These are phyloP conservation scores for Botryotinia narcissicola DNA, from an alignment of 2,329 filamentous ascomycete genomes.

Conservation along the genomic window DNA sequence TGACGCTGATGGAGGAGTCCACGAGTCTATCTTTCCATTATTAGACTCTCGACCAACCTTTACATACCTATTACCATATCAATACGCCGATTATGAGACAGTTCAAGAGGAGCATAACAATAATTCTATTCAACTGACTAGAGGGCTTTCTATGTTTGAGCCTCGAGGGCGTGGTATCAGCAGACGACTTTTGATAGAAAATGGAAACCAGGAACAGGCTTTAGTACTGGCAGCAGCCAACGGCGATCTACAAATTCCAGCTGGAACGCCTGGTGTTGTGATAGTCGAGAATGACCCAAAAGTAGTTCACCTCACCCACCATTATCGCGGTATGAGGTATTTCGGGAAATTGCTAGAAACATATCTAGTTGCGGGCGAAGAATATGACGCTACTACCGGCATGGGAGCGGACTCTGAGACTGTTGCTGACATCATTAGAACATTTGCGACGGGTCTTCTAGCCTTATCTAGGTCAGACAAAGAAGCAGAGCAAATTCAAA, in stretches of 20 bases:
- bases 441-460: conserved; percentile 69
- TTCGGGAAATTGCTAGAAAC: conserved; percentile 74
- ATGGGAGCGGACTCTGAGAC: conserved; percentile 54
- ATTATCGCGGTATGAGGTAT: conserved; percentile 76
- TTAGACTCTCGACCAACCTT: conserved; percentile 68
- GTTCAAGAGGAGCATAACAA: conserved; percentile 83
- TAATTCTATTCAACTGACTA: conserved; percentile 69
- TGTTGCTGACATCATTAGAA: conserved; percentile 68
- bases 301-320: conserved; percentile 70
- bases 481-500: conserved; percentile 43
- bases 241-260: conserved; percentile 59
- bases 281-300: conserved; percentile 75
- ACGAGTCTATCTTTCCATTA: conserved; percentile 47
- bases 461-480: conserved; percentile 32
- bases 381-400: conserved; percentile 45
- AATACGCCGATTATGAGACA: conserved; percentile 73
- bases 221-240: conserved; percentile 36
- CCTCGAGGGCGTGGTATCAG: conserved; percentile 34
- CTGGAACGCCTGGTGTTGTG: conserved; percentile 67
- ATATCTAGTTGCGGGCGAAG: conserved; percentile 55
- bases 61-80: conserved; percentile 70
- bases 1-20: conserved; percentile 37
- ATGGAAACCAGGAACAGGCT: conserved; percentile 23
- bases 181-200: conserved; percentile 3
- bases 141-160: conserved; percentile 63